Conservation (phyloP, 257 asterid genomes). For the Solanum rostratum region DNA sequence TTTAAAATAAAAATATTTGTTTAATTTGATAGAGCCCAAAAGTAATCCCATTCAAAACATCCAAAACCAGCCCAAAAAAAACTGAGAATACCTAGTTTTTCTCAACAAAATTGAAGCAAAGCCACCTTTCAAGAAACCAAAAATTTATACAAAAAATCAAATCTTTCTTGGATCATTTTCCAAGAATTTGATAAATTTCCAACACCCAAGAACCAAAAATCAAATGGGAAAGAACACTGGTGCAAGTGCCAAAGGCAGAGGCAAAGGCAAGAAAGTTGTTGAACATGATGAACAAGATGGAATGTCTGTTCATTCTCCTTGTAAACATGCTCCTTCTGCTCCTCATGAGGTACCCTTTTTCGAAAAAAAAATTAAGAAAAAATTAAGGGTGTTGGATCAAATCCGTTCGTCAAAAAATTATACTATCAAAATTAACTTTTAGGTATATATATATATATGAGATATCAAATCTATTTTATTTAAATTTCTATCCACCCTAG, state of each 20-base stretch:
- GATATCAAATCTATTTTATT: no score
- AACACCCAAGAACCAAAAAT: background rate
- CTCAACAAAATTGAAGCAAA: background rate
- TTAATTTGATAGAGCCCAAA: background rate
- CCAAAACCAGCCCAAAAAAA: background rate
- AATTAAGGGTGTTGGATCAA: background rate
- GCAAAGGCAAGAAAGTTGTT: conserved; percentile 13
- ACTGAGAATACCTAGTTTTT: background rate
- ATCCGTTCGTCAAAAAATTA: background rate
- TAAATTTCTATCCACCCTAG: no score
- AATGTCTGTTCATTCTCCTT: conserved; percentile 81
- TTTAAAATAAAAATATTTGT: no score
- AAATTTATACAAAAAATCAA: background rate
- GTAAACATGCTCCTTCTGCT: conserved; percentile 60
- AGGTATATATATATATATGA: background rate
- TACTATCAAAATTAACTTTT: background rate
- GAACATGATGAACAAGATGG: conserved; percentile 73
- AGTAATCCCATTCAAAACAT: background rate
- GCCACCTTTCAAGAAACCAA: background rate
- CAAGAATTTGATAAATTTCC: background rate
- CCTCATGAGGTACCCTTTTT: conserved; percentile 41
- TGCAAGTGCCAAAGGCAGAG: conserved; percentile 11
- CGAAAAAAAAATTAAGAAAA: background rate
- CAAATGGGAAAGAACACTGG: background rate
- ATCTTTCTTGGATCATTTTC: background rate